Base-by-base conservation (phyloP, 2,329 filamentous ascomycete species). In the Eurotiales sp. region DNA sequence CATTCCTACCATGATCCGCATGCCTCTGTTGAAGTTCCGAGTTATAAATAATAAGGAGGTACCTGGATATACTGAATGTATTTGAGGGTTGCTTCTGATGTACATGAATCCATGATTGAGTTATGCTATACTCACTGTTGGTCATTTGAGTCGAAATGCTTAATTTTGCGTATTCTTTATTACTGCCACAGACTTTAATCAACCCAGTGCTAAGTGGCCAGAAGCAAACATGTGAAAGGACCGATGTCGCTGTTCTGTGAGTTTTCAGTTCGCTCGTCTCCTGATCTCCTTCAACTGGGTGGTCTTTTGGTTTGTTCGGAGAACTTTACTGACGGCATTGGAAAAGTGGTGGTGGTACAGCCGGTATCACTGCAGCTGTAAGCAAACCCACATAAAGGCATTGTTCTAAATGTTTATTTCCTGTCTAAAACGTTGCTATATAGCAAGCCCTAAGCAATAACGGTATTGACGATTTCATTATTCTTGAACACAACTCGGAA, bases 391-490 rank as follows among this genome's bases (percentile, higher is more conserved):
- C n/a, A 30, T 3, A 22, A 25, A 17, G 23, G 17, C n/a, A 27
- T 27, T n/a, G 37, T 21, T 14, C 12, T 15, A n/a, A n/a, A n/a
- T n/a, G n/a, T n/a, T n/a, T 15, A 15, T 22, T 39, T 14, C 21
- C 7, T 42, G 48, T 21, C 52, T 55, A 8, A 59, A 21, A 3
- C 8, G 5, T 29, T 8, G 12, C 11, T 8, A 12, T 53, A 15
- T 43, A 77, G 74, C 82, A 87, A 73, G 76, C 83, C 3, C 64
- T 87, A 5, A 66, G 74, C 4, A 84, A 87, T 49, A 75, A 77
- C 2, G 85, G 82, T 0, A 69, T 87, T 5, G 68, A 73, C 0
- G 83, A 87, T 53, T 87, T 87, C 53, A 48, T 87, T 7, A 82
- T 87, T 42, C 64, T 87, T 2, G 84, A 87, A 54, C 81, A 82